These are phyloP conservation scores for Hygrophorus russula DNA, from an alignment of 768 basidiomycete species.

Conservation along the genomic window DNA sequence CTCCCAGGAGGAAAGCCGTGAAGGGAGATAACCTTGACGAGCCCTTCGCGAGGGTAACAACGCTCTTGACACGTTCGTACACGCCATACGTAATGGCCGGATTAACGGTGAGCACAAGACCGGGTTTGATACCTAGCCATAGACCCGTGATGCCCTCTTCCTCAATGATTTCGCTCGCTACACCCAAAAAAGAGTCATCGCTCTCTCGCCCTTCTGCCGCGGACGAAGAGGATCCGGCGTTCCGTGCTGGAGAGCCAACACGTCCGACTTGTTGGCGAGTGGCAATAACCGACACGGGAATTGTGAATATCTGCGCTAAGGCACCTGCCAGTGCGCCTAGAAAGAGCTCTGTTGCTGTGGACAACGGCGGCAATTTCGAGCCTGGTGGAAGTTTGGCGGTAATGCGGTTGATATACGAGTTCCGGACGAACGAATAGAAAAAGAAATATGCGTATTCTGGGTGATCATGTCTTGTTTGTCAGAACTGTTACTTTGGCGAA, in stretches of 20 bases:
- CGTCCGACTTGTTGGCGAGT: conserved; percentile 90
- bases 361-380: conserved; percentile 49
- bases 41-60: conserved; percentile 47
- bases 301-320: conserved; percentile 95
- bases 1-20: conserved; percentile 78
- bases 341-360: conserved; percentile 70
- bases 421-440: conserved; percentile 90
- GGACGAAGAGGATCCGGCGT: neutral
- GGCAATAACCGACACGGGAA: conserved; percentile 95
- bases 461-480: conserved; percentile 1
- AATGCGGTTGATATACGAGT: conserved; percentile 67
- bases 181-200: conserved; percentile 68
- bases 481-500: neutral
- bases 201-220: conserved; percentile 15
- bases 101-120: conserved; percentile 91
- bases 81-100: conserved; percentile 96
- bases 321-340: conserved; percentile 90
- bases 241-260: conserved; percentile 9
- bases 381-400: conserved; percentile 47
- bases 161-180: conserved; percentile 77
- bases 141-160: conserved; percentile 83
- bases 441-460: conserved; percentile 99
- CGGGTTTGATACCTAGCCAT: conserved; percentile 90
- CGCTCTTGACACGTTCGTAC: conserved; percentile 82
- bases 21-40: conserved; percentile 63